A percentile compares a stretch with the other conserved stretches of the same genome.
Conservation (phyloP, 352 stramenopile species). For the Phytophthora pinifolia region DNA sequence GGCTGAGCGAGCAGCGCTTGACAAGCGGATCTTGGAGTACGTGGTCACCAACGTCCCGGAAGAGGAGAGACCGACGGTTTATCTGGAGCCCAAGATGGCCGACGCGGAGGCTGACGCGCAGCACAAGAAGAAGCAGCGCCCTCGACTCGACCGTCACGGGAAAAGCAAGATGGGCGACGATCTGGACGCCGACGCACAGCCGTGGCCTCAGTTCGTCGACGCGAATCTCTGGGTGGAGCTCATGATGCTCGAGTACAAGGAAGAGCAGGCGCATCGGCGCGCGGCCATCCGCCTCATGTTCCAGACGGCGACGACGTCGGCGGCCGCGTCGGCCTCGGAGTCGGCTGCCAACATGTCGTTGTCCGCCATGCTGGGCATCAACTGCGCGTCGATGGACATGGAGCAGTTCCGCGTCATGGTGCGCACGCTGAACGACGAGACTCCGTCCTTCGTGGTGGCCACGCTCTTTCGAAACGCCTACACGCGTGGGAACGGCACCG, state of each 20-base stretch:
- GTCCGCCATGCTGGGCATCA: conserved; percentile 20
- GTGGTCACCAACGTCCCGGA: conserved; percentile 63
- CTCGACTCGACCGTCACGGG: conserved; percentile 10
- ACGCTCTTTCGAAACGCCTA: conserved; percentile 71
- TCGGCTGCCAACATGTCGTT: conserved; percentile 25
- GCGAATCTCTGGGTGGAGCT: conserved; percentile 79
- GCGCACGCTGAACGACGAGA: conserved; percentile 76
- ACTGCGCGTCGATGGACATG: conserved; percentile 84
- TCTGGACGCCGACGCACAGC: neutral
- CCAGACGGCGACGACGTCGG: conserved; percentile 71
- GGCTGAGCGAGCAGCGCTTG: conserved; percentile 46
- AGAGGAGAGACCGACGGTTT: conserved; percentile 50
- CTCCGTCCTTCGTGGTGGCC: conserved; percentile 59
- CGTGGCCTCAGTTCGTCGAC: conserved; percentile 57
- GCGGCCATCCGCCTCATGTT: conserved; percentile 93
- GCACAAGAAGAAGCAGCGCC: conserved; percentile 12
- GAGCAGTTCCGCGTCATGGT: conserved; percentile 91
- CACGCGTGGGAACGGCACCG: conserved; percentile 60
- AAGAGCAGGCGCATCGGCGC: conserved; percentile 89
- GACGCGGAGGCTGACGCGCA: neutral
- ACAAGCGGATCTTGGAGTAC: conserved; percentile 71
- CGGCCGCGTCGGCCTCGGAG: conserved; percentile 18
- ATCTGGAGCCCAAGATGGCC: conserved; percentile 32
- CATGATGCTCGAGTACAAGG: conserved; percentile 92
- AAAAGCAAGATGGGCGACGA: conserved; percentile 18